Evolutionary conservation across 768 basidiomycete genomes (phyloP), one percentile per base, ranked within the genome.

Genomic region (Strobilomyces dryophilus): DNA sequence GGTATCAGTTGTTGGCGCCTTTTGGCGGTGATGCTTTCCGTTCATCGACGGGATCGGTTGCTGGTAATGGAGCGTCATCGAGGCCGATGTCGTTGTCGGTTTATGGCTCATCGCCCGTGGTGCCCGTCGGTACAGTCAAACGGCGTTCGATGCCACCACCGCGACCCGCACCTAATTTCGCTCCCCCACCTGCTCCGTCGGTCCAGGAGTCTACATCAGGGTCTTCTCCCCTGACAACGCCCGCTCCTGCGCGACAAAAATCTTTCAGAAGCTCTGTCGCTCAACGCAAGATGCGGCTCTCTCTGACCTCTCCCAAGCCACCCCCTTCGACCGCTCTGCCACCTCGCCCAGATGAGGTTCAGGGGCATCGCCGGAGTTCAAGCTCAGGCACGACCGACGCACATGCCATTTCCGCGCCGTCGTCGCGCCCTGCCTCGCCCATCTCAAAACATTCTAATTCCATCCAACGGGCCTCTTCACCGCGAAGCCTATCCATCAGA

Each of bases 71-170:
- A 21, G 17, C 26, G 3, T 45, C 58, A 8, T 47, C 52, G 40
- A 45, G 65, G 32, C 62, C 64, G 6, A 58, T 65, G 51, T 69
- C 66, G 21, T 50, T 66, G 42, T 55, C 56, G 8, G 48, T 57
- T 21, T 26, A 56, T 45, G 51, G 54, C 7, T 52, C 58, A 21
- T 57, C 55, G 18, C 50, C 54, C 14, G 45, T 57, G 36, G 50
- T 56, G 10, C 46, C 60, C 47, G 45, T 47, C 29, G 58, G 55
- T 34, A 71, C 74, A 5, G 58, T 74, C 29, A 77, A 84, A 60
- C 76, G 88, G 37, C 62, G 72, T 18, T 88, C 85, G 4, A 78
- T 87, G 66, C 87, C 88, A 4, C 89, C 88, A 17, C 85, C 82
- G 27, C 82, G 85, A 14, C 89, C 89, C 29, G 80, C 84, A 5